Evolutionary conservation across 345 rosid genomes (phyloP).

Genomic region (Brassica incana): DNA sequence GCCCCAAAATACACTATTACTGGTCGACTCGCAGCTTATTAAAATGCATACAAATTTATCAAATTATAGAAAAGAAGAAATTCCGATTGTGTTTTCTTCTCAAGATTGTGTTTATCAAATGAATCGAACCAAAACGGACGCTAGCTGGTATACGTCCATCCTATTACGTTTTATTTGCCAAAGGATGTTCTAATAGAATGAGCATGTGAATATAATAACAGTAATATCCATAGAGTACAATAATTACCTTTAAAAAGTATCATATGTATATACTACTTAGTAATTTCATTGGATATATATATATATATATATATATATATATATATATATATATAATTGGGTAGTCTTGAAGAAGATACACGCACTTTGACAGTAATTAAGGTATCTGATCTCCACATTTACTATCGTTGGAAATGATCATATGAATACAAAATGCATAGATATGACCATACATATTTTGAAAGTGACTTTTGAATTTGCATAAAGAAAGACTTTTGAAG

Average conservation of each 20-base stretch:
- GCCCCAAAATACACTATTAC: conserved; percentile 50
- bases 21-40: background rate
- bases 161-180: background rate
- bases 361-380: conserved; percentile 17
- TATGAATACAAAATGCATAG: conserved; percentile 4
- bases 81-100: background rate
- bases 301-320: background rate
- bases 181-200: background rate
- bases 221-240: background rate
- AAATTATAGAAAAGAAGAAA: background rate
- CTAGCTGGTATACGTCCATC: background rate
- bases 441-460: background rate
- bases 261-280: background rate
- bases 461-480: background rate
- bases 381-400: conserved; percentile 11
- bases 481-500: conserved; percentile 11
- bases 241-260: background rate
- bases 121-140: background rate
- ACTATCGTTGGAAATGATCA: conserved; percentile 21
- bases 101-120: background rate
- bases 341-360: conserved; percentile 16
- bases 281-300: background rate
- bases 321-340: background rate
- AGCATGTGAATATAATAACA: background rate
- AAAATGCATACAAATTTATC: background rate